Base-by-base conservation (phyloP, 768 basidiomycete species). In the Calocera cornea region DNA sequence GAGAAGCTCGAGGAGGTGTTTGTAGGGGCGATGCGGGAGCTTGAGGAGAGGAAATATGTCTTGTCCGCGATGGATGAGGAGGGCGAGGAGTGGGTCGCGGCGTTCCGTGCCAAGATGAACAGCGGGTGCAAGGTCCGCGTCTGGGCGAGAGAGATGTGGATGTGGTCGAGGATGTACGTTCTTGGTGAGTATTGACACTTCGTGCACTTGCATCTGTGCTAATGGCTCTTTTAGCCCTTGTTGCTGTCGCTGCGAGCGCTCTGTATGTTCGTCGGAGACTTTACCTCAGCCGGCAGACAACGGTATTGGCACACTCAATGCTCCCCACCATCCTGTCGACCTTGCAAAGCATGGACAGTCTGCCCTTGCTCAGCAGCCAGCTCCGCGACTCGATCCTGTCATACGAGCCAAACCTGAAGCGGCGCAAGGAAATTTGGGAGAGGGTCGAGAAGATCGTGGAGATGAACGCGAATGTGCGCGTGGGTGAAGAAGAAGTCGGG, bases 381-480 rank as follows among this genome's bases (percentile, higher is more conserved):
- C 83, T 97, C 50, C 89, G 94, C 66, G 93, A 97, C 77, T 80
- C 90, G 66, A 82, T 95, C 44, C 78, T 97, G 34, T 87, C 89
- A 72, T 85, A 89, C 68, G 87, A 92, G 72, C 89, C 88, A 75
- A 90, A 89, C 31, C 83, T 90, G 41, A 73, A 83, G 27, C 80
- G 78, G 34, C 81, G 91, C 68, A 81, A 82, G 68, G 80, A 84
- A 60, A 72, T 97, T 50, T 97, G 94, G 94, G 81, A 85, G 68
- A 81, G 83, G 70, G 93, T 97, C 64, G 90, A 92, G 75, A 83
- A 82, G 65, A 79, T 93, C 64, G 92, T 97, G 2, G 93, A 95
- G 77, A 84, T 86, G 66, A 97, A 97, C 78, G 84, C 90, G 34
- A 97, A 97, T 76, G 90, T 97, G 47, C 84, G 90, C 69, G 86